Evolutionary conservation across 148 eudicot genomes (phyloP), one percentile per base, ranked within the genome.

Genomic region (Cornus kousa): DNA sequence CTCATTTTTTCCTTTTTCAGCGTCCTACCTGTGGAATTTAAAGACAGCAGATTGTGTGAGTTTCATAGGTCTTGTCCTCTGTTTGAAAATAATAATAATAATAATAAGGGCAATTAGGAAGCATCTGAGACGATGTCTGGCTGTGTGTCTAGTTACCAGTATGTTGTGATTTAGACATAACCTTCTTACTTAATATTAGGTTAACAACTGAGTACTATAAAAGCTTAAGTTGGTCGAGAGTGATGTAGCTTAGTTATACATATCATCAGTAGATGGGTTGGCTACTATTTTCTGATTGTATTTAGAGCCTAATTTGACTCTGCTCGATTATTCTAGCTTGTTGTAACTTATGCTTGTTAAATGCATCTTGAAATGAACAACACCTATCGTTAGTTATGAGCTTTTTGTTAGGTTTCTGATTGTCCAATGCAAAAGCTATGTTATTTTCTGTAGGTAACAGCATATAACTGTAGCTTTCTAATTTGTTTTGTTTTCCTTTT

Each of bases 111-210:
- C 32, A 60, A 64, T 22, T 23, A 12, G 22, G 65, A 78, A 64
- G 72, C 67, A 67, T 81, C 74, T 59, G 22, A 70, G 2, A 59
- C 9, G 50, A 96, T 96, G 99, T 87, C 99, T 73, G 81, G 86
- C 83, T 70, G 94, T 80, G 82, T 93, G 33, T 66, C 33, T 64
- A 67, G 69, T 33, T 59, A 31, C 60, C 50, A 62, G 69, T 3
- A 13, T n/a, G 10, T 22, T 12, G 68, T 12, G 16, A 35, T 33
- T 74, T 33, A 57, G 59, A 74, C 48, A 7, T 46, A 48, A 19
- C 35, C 22, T 59, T 59, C 50, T 14, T 31, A 17, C n/a, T 74
- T 20, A 35, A 32, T n/a, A 62, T 57, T 53, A 35, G 22, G 39
- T 23, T 75, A 75, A 9, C 22, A 66, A 40, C 35, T 37, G 16